Conservation (phyloP, 352 stramenopile genomes). For the Halophytophthora polymorphica region DNA sequence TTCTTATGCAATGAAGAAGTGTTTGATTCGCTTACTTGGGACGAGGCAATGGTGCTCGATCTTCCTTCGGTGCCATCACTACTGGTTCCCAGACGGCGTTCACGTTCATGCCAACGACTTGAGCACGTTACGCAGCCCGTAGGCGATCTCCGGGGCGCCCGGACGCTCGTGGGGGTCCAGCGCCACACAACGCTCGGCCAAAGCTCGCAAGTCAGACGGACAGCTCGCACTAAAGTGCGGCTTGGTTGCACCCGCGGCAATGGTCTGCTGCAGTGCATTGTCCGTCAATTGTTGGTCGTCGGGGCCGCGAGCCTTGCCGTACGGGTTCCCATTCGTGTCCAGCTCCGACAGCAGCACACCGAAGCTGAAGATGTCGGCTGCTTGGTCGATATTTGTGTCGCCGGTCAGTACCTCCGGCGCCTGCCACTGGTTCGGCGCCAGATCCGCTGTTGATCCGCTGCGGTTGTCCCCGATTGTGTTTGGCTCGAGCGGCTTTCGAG, state of each 20-base stretch:
- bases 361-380: slow-evolving; percentile 36
- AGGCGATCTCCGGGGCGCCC: slow-evolving; percentile 36
- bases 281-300: slow-evolving; percentile 28
- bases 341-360: slow-evolving; percentile 35
- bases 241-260: slow-evolving; percentile 21
- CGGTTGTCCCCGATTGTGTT: too few species aligned
- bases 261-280: slow-evolving; percentile 40
- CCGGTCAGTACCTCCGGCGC: slow-evolving; percentile 20
- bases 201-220: slow-evolving; percentile 18
- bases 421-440: slow-evolving; percentile 27
- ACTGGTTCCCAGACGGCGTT: not conserved
- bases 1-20: too few species aligned
- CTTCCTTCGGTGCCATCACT: too few species aligned
- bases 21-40: too few species aligned
- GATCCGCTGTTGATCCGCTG: slow-evolving; percentile 22
- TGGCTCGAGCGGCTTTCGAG: slow-evolving; percentile 12
- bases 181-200: slow-evolving; percentile 34
- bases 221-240: slow-evolving; percentile 16
- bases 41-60: not conserved
- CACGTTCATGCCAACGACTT: too few species aligned
- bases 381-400: slow-evolving; percentile 14
- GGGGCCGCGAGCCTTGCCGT: slow-evolving; percentile 21
- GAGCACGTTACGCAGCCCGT: too few species aligned
- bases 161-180: slow-evolving; percentile 30
- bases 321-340: slow-evolving; percentile 31